A percentile compares a stretch with the other conserved stretches of the same genome.
phyloP scores from a whole-genome alignment of 495 filamentous ascomycete species.

The Penicillium simplicissimum region DNA sequence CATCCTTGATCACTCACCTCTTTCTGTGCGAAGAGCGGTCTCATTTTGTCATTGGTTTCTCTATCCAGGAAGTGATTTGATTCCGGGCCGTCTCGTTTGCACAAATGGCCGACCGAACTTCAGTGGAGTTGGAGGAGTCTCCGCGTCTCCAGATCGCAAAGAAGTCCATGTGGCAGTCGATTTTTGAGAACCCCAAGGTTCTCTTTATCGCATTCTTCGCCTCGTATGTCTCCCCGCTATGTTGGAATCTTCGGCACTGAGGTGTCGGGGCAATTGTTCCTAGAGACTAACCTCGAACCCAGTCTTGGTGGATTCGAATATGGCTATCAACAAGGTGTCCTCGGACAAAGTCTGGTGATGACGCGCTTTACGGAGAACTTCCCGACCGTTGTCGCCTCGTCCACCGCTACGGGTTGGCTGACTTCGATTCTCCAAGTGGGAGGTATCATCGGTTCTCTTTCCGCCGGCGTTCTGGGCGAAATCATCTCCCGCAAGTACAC shows the following conservation, averaged over 20 bases:
- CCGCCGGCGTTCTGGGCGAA: conserved; percentile 57
- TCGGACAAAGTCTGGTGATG: conserved; percentile 48
- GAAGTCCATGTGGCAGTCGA: conserved; percentile 37
- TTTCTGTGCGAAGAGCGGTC: conserved; percentile 1
- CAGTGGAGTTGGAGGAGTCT: conserved; percentile 24
- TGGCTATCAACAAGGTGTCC: conserved; percentile 50
- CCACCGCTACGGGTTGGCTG: conserved; percentile 44
- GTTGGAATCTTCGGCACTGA: not conserved
- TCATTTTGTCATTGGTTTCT: conserved; percentile 4
- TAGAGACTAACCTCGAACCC: not conserved
- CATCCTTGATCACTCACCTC: not conserved
- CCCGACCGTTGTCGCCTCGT: conserved; percentile 40
- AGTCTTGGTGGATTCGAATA: conserved; percentile 49
- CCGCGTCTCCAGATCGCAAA: conserved; percentile 26
- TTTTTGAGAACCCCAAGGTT: conserved; percentile 40
- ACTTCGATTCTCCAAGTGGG: conserved; percentile 70
- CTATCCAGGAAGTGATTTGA: not conserved
- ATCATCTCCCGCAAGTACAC: conserved; percentile 66
- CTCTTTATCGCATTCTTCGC: conserved; percentile 47
- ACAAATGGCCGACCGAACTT: conserved; percentile 21
- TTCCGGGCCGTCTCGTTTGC: conserved; percentile 1
- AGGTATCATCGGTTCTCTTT: conserved; percentile 70
- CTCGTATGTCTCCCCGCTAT: conserved; percentile 29
- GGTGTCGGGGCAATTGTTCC: not conserved
- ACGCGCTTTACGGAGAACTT: conserved; percentile 44